Evolutionary conservation across 768 basidiomycete genomes (phyloP).

Genomic region (Leccinum longicurvipes): DNA sequence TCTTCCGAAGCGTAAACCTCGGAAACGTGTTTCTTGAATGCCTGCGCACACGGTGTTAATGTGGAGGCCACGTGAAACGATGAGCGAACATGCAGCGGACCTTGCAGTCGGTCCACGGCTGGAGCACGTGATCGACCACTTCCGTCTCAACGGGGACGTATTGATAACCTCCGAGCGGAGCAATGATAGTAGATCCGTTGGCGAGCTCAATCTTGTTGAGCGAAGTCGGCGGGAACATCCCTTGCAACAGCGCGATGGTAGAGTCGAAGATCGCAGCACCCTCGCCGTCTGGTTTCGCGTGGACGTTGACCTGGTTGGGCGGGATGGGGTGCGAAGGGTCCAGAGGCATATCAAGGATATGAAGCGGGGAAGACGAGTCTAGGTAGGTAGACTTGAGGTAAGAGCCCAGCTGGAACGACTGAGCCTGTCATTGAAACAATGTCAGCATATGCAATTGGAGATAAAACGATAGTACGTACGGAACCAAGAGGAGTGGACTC

Average conservation of each 20-base stretch:
- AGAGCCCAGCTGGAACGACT: conserved; percentile 64
- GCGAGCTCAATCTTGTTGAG: conserved; percentile 71
- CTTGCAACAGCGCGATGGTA: conserved; percentile 77
- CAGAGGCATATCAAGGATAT: conserved; percentile 63
- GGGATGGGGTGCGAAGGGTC: conserved; percentile 56
- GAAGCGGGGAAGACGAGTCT: conserved; percentile 59
- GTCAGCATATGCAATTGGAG: conserved; percentile 4
- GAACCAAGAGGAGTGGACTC: conserved; percentile 78
- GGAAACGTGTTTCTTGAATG: conserved; percentile 64
- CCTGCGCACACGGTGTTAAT: conserved; percentile 32
- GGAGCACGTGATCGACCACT: conserved; percentile 68
- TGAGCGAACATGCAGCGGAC: conserved; percentile 29
- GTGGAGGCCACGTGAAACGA: conserved; percentile 38
- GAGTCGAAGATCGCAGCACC: conserved; percentile 81
- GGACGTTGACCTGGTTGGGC: conserved; percentile 67
- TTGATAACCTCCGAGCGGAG: conserved; percentile 83
- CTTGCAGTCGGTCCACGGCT: conserved; percentile 70
- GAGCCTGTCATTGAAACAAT: conserved; percentile 40
- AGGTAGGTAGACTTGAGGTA: conserved; percentile 65
- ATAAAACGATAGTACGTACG: conserved; percentile 35
- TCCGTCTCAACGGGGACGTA: conserved; percentile 74
- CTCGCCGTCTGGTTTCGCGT: conserved; percentile 79
- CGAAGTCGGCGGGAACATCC: conserved; percentile 74
- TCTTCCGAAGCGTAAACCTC: conserved; percentile 58
- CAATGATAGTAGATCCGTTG: conserved; percentile 66